Evolutionary conservation across 108 stramenopile species (phyloP).

Genomic region (Nannochloropsis salina): DNA sequence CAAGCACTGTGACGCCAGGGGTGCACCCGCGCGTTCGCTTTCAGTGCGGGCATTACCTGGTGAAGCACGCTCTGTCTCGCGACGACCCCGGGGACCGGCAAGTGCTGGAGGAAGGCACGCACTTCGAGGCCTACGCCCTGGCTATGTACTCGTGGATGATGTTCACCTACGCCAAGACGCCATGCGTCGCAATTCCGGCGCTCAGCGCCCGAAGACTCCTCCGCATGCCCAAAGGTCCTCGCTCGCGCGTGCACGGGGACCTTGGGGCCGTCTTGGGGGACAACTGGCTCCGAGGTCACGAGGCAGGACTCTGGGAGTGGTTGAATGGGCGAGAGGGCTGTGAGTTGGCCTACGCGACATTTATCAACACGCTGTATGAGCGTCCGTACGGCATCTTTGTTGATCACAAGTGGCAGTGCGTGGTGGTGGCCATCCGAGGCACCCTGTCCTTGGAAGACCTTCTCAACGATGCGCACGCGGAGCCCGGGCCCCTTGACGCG

Average conservation of each 20-base stretch:
- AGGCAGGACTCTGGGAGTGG: slow-evolving; percentile 30
- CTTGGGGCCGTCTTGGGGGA: slow-evolving; percentile 26
- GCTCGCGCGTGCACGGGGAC: background rate
- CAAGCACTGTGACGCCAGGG: background rate
- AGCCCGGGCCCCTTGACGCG: slow-evolving; percentile 67
- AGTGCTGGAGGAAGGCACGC: slow-evolving; percentile 23
- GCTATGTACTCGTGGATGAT: background rate
- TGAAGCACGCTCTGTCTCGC: background rate
- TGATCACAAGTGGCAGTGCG: slow-evolving; percentile 70
- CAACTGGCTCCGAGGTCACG: slow-evolving; percentile 42
- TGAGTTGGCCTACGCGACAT: slow-evolving; percentile 81
- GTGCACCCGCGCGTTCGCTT: background rate
- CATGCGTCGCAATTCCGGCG: background rate
- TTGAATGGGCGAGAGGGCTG: slow-evolving; percentile 56
- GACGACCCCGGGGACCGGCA: background rate
- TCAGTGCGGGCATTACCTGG: background rate
- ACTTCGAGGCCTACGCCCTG: slow-evolving; percentile 20
- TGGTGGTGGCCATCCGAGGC: slow-evolving; percentile 86
- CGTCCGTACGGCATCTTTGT: slow-evolving; percentile 86
- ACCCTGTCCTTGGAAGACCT: slow-evolving; percentile 89
- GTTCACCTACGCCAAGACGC: slow-evolving; percentile 31
- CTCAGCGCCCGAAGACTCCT: slow-evolving; percentile 7
- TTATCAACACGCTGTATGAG: slow-evolving; percentile 63
- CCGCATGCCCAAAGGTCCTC: background rate
- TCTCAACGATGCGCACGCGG: slow-evolving; percentile 79